Percentiles rank a stretch among this genome's conserved stretches.
These are phyloP conservation scores for Podospora didyma DNA, from an alignment of 495 filamentous ascomycete species.

Conservation along the genomic window DNA sequence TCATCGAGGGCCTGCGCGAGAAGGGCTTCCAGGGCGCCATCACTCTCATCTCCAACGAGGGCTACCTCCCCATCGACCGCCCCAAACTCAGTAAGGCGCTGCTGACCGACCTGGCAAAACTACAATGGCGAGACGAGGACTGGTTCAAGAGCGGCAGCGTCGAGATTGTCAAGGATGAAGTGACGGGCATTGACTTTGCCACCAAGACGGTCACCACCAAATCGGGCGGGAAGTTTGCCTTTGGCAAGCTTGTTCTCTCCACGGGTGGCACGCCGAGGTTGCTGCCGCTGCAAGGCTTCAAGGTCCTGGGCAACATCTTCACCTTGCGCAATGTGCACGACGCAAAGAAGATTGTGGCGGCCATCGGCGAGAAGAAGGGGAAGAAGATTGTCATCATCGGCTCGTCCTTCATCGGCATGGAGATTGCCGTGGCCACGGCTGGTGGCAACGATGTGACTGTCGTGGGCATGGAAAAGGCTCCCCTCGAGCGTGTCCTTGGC, in stretches of 20 bases:
- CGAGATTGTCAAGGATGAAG: slow-evolving; percentile 67
- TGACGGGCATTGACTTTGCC: slow-evolving; percentile 70
- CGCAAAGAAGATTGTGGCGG: slow-evolving; percentile 67
- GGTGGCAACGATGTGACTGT: slow-evolving; percentile 80
- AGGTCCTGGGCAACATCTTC: slow-evolving; percentile 83
- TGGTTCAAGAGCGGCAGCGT: slow-evolving; percentile 78
- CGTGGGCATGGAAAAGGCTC: slow-evolving; percentile 85
- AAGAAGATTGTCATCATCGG: slow-evolving; percentile 93
- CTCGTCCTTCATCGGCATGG: slow-evolving; percentile 94
- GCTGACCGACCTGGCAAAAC: slow-evolving; percentile 73
- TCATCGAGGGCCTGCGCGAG: slow-evolving; percentile 74
- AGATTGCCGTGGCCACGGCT: slow-evolving; percentile 74
- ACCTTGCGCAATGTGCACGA: slow-evolving; percentile 70
- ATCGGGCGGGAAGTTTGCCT: slow-evolving; percentile 63
- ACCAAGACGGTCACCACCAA: slow-evolving; percentile 68
- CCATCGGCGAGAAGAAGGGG: slow-evolving; percentile 74
- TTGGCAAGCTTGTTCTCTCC: slow-evolving; percentile 85
- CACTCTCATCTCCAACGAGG: slow-evolving; percentile 80
- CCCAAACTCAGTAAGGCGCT: slow-evolving; percentile 95
- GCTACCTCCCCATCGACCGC: slow-evolving; percentile 81
- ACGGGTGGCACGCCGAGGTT: slow-evolving; percentile 75
- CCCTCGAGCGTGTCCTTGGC: slow-evolving; percentile 86
- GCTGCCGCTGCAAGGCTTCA: slow-evolving; percentile 82
- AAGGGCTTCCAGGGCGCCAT: slow-evolving; percentile 77
- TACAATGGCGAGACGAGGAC: slow-evolving; percentile 65